phyloP scores from a whole-genome alignment of 2,329 filamentous ascomycete genomes.

The Alternaria atra region DNA sequence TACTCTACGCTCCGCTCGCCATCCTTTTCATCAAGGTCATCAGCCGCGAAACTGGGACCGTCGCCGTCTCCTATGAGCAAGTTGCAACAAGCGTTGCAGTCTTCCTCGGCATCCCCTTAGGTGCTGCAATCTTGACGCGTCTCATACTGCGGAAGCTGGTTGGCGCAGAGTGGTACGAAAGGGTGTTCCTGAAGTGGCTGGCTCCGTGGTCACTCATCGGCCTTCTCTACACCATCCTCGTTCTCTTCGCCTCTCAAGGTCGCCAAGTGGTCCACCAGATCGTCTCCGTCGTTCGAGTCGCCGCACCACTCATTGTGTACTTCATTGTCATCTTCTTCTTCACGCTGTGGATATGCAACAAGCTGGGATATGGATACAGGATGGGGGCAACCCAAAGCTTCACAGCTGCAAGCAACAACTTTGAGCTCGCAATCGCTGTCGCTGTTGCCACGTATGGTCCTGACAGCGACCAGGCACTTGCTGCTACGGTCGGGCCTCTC shows the following conservation, averaged over 20 bases:
- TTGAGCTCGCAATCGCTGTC: conserved; percentile 85
- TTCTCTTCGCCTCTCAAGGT: conserved; percentile 81
- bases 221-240: conserved; percentile 80
- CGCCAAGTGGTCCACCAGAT: conserved; percentile 79
- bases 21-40: conserved; percentile 68
- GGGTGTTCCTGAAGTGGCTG: conserved; percentile 69
- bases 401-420: conserved; percentile 87
- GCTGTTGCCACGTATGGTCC: conserved; percentile 79
- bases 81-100: conserved; percentile 80
- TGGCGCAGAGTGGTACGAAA: conserved; percentile 68
- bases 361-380: conserved; percentile 73
- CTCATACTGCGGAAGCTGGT: conserved; percentile 64
- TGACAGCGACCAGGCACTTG: conserved; percentile 77
- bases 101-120: conserved; percentile 79
- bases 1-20: conserved; percentile 52
- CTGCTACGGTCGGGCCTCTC: conserved; percentile 79
- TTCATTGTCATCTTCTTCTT: conserved; percentile 75
- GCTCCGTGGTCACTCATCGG: conserved; percentile 79
- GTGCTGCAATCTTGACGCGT: conserved; percentile 75
- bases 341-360: conserved; percentile 67
- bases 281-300: conserved; percentile 78
- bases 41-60: conserved; percentile 54
- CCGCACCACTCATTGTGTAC: conserved; percentile 79
- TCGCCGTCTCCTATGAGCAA: conserved; percentile 63
- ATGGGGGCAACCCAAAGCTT: conserved; percentile 78